Percentiles rank a stretch among this genome's conserved stretches.
phyloP scores from a whole-genome alignment of 805 yeast genomes.

The Hanseniaspora lindneri region DNA sequence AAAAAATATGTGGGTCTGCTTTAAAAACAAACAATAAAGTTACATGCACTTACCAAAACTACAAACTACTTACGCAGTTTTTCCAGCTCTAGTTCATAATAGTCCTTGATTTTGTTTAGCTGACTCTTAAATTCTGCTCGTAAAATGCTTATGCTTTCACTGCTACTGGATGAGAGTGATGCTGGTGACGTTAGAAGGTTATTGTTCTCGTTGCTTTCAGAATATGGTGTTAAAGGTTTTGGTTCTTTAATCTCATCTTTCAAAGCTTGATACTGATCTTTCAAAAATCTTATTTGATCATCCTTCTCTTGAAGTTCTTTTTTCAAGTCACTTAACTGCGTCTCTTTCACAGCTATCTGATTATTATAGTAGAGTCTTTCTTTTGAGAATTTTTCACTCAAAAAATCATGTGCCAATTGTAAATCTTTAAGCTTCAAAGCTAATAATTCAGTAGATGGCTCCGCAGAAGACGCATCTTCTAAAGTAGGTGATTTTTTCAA shows the following conservation, averaged over 20 bases:
- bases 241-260: background rate
- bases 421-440: conserved; percentile 56
- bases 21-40: background rate
- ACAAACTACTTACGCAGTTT: background rate
- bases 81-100: conserved; percentile 11
- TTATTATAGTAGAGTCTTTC: conserved; percentile 47
- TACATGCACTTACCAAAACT: background rate
- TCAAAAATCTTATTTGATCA: background rate
- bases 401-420: conserved; percentile 57
- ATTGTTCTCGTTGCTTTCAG: conserved; percentile 2
- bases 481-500: background rate
- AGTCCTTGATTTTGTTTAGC: conserved; percentile 9
- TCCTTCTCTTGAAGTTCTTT: background rate
- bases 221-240: background rate
- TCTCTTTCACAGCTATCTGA: conserved; percentile 27
- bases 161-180: conserved; percentile 9
- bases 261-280: background rate
- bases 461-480: background rate
- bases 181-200: background rate
- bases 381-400: conserved; percentile 55
- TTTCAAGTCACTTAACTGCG: background rate
- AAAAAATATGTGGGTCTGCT: too few relatives aligned
- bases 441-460: conserved; percentile 23
- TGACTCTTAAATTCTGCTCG: conserved; percentile 8
- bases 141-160: conserved; percentile 8